Base-by-base conservation (phyloP, 768 basidiomycete genomes). In the Trametes cinnabarina region DNA sequence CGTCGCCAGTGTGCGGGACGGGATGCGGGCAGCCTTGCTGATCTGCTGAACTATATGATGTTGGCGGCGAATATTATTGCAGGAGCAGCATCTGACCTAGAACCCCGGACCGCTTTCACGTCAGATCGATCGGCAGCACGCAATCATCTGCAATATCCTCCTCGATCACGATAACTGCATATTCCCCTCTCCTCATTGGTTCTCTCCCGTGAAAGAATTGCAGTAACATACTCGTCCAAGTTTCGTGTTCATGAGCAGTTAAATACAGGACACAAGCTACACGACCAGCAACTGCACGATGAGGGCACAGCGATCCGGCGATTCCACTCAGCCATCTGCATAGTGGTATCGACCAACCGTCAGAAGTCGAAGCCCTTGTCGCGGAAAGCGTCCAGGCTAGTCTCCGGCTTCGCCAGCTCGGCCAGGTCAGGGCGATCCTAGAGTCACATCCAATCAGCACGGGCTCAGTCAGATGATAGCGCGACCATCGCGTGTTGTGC, bases 341-440 rank as follows among this genome's bases (percentile, higher is more conserved):
- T 32, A 12, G 23, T 30, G 35, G 46, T 30, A 30, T 34, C 30
- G 30, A 39, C 44, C 37, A 15, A 5, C n/a, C 15, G 26, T 62
- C 58, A 96, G 69, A 97, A 98, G 57, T 98, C 95, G 68, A 98
- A 92, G 3, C 94, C 94, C 59, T 90, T 86, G 61, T 77, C 77
- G 46, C 92, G 80, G 77, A 98, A 99, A 37, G 79, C 66, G 43
- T 88, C 81, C 55, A 97, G 73, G 65, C 81, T 81, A 37, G 81
- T 76, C 55, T 82, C 87, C 19, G 79, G 78, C 66, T 82, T 81
- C 3, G 92, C 87, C 60, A 83, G 70, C 25, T 92, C 90, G 12
- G 89, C 92, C 32, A 98, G 79, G 65, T 98, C 94, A 42, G 75
- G 74, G 25, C 93, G 89, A 40, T 88, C 81, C 94, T 95, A 65